Evolutionary conservation across 2,329 filamentous ascomycete species (phyloP).

Genomic region (Fusarium nurragi): DNA sequence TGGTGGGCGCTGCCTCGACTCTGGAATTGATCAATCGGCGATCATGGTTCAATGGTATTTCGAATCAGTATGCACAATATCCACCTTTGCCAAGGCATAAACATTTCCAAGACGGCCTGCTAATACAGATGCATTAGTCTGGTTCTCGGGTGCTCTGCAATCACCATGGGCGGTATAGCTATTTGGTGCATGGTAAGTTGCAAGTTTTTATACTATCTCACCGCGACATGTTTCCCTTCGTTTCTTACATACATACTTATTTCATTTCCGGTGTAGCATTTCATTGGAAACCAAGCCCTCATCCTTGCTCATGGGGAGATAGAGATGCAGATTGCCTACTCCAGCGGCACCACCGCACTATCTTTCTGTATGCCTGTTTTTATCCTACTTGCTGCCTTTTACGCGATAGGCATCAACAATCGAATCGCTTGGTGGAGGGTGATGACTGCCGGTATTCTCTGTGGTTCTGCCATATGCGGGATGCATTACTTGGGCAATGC

Average conservation of each 20-base stretch:
- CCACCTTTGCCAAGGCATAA: not conserved
- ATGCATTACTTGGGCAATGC: constrained; percentile 90
- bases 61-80: constrained; percentile 6
- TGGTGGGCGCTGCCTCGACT: constrained; percentile 22
- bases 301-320: not conserved
- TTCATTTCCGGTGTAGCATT: not conserved
- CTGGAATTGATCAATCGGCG: constrained; percentile 19
- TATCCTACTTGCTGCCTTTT: constrained; percentile 78
- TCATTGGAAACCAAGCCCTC: constrained; percentile 17
- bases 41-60: constrained; percentile 24
- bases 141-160: constrained; percentile 5
- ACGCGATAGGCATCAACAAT: constrained; percentile 70
- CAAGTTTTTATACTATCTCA: constrained; percentile 39
- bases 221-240: not conserved
- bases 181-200: constrained; percentile 24
- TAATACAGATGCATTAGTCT: constrained; percentile 4
- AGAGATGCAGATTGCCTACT: constrained; percentile 14
- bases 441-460: constrained; percentile 70
- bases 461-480: constrained; percentile 78
- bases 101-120: not conserved
- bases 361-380: constrained; percentile 56
- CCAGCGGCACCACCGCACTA: constrained; percentile 3
- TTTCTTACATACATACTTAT: constrained; percentile 5
- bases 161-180: constrained; percentile 23
- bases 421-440: constrained; percentile 67